Evolutionary conservation across 495 filamentous ascomycete species (phyloP), one percentile per base, ranked within the genome.

Genomic region (Penicillium ochrochloron): DNA sequence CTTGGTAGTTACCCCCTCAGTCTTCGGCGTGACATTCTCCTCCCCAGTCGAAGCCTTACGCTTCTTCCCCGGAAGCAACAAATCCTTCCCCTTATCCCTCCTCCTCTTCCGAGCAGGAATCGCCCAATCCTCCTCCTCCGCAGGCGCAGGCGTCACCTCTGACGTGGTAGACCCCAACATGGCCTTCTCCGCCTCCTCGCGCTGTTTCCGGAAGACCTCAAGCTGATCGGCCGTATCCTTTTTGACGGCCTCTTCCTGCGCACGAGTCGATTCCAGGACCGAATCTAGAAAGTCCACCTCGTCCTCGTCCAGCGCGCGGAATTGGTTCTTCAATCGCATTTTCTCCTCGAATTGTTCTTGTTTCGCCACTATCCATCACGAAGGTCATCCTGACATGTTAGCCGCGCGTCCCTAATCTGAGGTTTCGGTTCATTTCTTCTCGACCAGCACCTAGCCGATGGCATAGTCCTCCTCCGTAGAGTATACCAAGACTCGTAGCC

Each of bases 291-390:
- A 99, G 4, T 96, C 94, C 63, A 95, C 85, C 77, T 99, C 95
- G 70, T 96, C 94, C 64, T 97, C 92, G 70, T 98, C 93, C 41
- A 99, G 85, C 10, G 92, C 85, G 59, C 93, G 90, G 80, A 97
- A 99, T 80, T 98, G 95, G 74, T 98, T 97, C 75, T 90, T 90
- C 51, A 99, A 75, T 63, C 89, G 86, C 61, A 86, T 86, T 66
- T 90, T 89, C 76, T 99, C 96, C 76, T 97, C 94, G 75, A 97
- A 97, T 56, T 92, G 93, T 70, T 96, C 94, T 79, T 98, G 93
- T 76, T 98, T 98, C 66, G 92, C 92, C 73, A 91, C 93, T 95
- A 65, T 25, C 65, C 55, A 50, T 50, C 65, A 54, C 69, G 15
- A 66, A 62, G 35, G 69, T 73, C 74, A 75, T 72, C 77, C 84